Conservation (phyloP, 345 rosid species). For the Erodium maritimum region DNA sequence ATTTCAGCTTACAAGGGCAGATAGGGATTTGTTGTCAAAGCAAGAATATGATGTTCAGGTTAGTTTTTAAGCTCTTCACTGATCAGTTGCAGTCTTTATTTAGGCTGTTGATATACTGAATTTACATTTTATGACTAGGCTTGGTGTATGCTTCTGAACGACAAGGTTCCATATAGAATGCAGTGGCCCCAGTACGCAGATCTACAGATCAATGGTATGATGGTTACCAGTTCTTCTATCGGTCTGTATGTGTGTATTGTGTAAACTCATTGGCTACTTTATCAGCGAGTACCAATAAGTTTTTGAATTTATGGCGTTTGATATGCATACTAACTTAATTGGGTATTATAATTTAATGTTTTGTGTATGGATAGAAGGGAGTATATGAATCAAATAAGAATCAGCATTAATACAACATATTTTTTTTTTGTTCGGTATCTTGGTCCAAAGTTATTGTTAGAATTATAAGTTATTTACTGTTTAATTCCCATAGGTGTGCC, state of each 20-base stretch:
- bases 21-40: slow-evolving; percentile 56
- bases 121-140: slow-evolving; percentile 28
- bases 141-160: slow-evolving; percentile 99
- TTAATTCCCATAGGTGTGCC: slow-evolving; percentile 34
- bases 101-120: slow-evolving; percentile 3
- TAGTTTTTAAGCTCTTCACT: slow-evolving; percentile 7
- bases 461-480: neutral
- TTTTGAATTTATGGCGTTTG: neutral
- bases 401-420: too few relatives aligned
- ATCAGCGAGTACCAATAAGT: neutral
- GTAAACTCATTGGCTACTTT: neutral
- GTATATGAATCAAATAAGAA: too few relatives aligned
- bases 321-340: neutral
- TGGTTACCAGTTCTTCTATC: neutral
- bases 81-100: too few relatives aligned
- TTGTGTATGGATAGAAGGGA: neutral
- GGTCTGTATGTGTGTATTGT: neutral
- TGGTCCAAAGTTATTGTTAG: too few relatives aligned
- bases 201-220: slow-evolving; percentile 88
- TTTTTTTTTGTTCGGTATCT: too few relatives aligned
- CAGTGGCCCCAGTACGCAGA: slow-evolving; percentile 97
- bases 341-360: too few relatives aligned
- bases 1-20: slow-evolving; percentile 61
- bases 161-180: slow-evolving; percentile 90
- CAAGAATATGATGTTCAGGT: slow-evolving; percentile 82